Conservation (phyloP, 2,329 filamentous ascomycete species). For the Trichoderma citrinoviride region DNA sequence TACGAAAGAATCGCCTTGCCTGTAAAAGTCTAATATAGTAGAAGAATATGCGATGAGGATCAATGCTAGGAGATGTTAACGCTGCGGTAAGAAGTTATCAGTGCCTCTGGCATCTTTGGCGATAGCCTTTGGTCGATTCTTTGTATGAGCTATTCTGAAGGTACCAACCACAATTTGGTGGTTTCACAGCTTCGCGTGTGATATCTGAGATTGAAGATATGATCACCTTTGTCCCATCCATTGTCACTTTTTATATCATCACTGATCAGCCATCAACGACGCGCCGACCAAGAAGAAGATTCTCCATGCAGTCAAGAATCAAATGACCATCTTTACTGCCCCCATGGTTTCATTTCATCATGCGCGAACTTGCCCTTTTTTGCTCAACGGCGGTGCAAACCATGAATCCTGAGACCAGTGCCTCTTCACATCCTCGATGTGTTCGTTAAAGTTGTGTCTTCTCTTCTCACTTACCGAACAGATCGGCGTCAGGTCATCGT, state of each 20-base stretch:
- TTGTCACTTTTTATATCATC: constrained; percentile 61
- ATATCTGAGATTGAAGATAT: constrained; percentile 70
- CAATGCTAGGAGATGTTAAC: neutral
- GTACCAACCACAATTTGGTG: constrained; percentile 53
- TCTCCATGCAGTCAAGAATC: constrained; percentile 60
- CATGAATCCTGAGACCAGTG: constrained; percentile 65
- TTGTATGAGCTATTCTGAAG: constrained; percentile 63
- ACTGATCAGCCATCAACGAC: constrained; percentile 69
- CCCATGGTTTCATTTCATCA: constrained; percentile 56
- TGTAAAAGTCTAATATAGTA: too few relatives aligned
- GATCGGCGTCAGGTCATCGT: constrained; percentile 62
- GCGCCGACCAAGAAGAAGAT: constrained; percentile 61
- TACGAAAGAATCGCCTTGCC: too few relatives aligned
- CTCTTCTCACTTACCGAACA: constrained; percentile 58
- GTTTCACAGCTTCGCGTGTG: constrained; percentile 61
- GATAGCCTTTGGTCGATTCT: constrained; percentile 67
- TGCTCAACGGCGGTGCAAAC: constrained; percentile 64
- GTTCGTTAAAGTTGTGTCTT: constrained; percentile 62
- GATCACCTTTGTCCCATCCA: constrained; percentile 49
- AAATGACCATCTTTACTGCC: constrained; percentile 55
- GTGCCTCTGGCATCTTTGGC: constrained; percentile 68
- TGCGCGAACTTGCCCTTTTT: constrained; percentile 62
- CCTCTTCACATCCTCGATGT: constrained; percentile 68
- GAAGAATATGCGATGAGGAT: too few relatives aligned
- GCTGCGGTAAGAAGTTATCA: too few relatives aligned